phyloP scores from a whole-genome alignment of 306 rosid genomes.

The Fragaria vesca region DNA sequence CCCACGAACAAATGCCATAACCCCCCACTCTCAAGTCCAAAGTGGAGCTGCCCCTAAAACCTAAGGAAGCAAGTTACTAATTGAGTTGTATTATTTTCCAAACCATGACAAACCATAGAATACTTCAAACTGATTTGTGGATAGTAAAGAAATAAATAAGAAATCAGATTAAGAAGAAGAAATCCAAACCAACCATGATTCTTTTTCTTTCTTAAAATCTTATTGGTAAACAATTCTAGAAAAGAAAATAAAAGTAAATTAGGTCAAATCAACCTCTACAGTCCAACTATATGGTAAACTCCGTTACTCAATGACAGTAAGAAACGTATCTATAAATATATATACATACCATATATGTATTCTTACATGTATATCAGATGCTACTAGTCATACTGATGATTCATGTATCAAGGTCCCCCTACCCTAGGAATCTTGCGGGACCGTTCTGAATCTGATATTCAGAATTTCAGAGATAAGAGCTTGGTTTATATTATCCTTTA shows the following conservation, averaged over 20 bases:
- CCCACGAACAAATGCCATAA: no score
- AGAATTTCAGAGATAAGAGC: not conserved
- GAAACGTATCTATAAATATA: not conserved
- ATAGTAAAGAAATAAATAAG: not conserved
- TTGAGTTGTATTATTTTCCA: not conserved
- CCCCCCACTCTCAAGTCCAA: no score
- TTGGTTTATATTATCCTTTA: not conserved
- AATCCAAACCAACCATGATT: not conserved
- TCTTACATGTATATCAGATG: not conserved
- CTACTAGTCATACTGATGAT: not conserved
- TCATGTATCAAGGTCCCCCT: conserved; percentile 7
- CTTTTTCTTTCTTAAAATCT: not conserved
- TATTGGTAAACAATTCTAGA: not conserved
- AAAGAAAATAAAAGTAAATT: no score
- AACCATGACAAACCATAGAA: not conserved
- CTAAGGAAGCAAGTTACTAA: no score
- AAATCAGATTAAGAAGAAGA: no score
- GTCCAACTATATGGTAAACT: not conserved
- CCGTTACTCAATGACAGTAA: not conserved
- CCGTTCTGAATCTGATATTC: conserved; percentile 8
- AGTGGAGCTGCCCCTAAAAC: not conserved
- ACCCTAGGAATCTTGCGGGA: not conserved
- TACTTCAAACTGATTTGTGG: no score
- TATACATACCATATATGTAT: no score
- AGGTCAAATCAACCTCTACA: not conserved